phyloP scores from a whole-genome alignment of 2,329 filamentous ascomycete species.

The Colletotrichum filicis region DNA sequence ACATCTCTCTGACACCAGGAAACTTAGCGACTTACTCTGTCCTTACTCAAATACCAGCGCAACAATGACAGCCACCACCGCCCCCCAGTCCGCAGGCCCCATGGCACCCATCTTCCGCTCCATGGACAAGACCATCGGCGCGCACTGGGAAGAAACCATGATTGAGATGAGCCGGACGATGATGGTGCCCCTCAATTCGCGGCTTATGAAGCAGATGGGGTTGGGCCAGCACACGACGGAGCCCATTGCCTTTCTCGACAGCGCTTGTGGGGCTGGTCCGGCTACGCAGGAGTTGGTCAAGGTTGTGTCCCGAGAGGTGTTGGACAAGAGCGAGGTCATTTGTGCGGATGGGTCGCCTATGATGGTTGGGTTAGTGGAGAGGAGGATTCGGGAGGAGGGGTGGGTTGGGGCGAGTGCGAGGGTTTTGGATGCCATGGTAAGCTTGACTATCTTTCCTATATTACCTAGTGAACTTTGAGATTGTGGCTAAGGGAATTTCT shows the following conservation, averaged over 20 bases:
- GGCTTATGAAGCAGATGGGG: slow-evolving; percentile 41
- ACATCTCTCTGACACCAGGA: too few species aligned
- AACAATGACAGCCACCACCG: too few species aligned
- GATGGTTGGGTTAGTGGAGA: slow-evolving; percentile 53
- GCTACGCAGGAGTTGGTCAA: slow-evolving; percentile 56
- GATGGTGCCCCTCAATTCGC: slow-evolving; percentile 35
- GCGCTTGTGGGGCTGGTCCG: slow-evolving; percentile 64
- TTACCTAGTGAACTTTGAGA: too few species aligned
- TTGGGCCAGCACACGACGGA: slow-evolving; percentile 33
- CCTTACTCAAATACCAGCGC: too few species aligned
- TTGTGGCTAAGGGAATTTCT: too few species aligned
- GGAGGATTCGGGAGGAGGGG: slow-evolving; percentile 49
- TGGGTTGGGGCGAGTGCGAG: slow-evolving; percentile 59
- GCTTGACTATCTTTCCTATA: too few species aligned
- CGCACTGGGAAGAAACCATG: not conserved
- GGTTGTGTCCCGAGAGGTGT: too few species aligned
- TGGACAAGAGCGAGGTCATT: slow-evolving; percentile 43
- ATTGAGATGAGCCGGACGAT: slow-evolving; percentile 32
- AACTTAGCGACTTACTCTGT: too few species aligned
- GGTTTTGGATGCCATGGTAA: slow-evolving; percentile 47
- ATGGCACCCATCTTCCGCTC: not conserved
- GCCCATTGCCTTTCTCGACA: slow-evolving; percentile 59
- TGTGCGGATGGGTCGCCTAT: slow-evolving; percentile 58
- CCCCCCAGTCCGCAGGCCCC: too few species aligned
- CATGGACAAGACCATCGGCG: not conserved